Base-by-base conservation (phyloP, 192 early-diverging fungal genomes). In the Coemansia sp. region DNA sequence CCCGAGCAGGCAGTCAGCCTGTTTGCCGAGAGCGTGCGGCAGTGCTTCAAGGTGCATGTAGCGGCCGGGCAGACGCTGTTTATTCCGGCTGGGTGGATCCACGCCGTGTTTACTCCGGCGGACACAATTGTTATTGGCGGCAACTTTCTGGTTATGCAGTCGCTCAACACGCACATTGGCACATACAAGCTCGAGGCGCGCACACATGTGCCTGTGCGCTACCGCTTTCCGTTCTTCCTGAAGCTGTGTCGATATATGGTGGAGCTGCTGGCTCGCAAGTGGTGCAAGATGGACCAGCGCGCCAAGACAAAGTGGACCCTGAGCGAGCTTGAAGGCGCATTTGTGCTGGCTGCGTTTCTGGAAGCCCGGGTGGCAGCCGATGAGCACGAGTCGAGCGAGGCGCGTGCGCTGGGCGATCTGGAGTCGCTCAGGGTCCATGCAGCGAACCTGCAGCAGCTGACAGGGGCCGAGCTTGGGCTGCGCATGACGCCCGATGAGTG, bases 31-130 rank as follows among this genome's bases (percentile, higher is more conserved):
- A 82, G 86, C 61, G 93, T 94, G 21, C 85, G 87, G 60, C 83
- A 90, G 48, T 93, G 92, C 60, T 86, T 89, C 57, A 85, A 88
- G 63, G 91, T 96, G 8, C 83, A 85, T 2, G 71, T 98, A 1
- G 57, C 75, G 22, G 85, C 93, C 14, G 92, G 93, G 5, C 92
- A 95, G 70, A 98, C 95, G 15, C 84, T 92, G 89, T 93, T 95
- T 47, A 94, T 97, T 54, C 95, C 95, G 17, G 88, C 93, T 6
- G 95, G 95, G 32, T 97, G 95, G 95, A 95, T 98, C 64, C 95
- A 98, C 70, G 91, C 95, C 1, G 94, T 96, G 6, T 91, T 90
- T 67, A 98, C 94, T 4, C 91, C 93, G 6, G 76, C 80, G 19
- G 92, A 95, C 53, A 87, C 92, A 0, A 75, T 98, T 6, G 93